Evolutionary conservation across 257 asterid genomes (phyloP), one percentile per base, ranked within the genome.

Genomic region (Lycium ferocissimum): DNA sequence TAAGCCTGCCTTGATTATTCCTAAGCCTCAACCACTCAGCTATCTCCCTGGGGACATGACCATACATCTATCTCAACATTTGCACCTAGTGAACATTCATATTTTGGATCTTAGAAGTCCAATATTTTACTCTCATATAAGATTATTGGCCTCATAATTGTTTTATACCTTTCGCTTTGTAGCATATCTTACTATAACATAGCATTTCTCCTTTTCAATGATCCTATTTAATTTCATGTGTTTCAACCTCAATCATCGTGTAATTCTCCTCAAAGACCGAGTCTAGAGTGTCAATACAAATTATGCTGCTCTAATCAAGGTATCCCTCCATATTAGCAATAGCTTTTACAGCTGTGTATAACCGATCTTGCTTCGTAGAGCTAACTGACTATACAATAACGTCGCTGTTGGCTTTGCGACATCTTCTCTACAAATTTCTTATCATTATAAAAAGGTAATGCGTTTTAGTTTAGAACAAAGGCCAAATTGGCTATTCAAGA

Each of bases 71-170:
- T 73, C 80, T 20, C 59, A 47, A 47, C 59, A 73, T 73, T 20
- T 47, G 59, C 80, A 73, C 20, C 15, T 47, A 47, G 45, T 45
- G n/a, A 20, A 20, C 80, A 45, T 45, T 12, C 58, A 73, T 47
- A 45, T 47, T 18, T 73, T 47, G 80, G 38, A 70, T 38, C 47
- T 35, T 67, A 67, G 49, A 67, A 69, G 22, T 33, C 76, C 13
- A 37, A 69, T 37, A 69, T 69, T 37, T 69, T 69, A 7, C 76
- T 69, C 76, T 67, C 75, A 67, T 5, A 14, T 67, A 67, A 67
- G 75, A 67, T 14, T 67, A 22, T 67, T 14, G 73, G 73, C 45
- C 75, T 67, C 75, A 35, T 67, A 37, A 37, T 67, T 67, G 51
- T 37, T 67, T 67, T 37, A 35, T 67, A 37, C 49, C 22, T 35